Evolutionary conservation across 2,329 filamentous ascomycete genomes (phyloP).

Genomic region (Colletotrichum truncatum): DNA sequence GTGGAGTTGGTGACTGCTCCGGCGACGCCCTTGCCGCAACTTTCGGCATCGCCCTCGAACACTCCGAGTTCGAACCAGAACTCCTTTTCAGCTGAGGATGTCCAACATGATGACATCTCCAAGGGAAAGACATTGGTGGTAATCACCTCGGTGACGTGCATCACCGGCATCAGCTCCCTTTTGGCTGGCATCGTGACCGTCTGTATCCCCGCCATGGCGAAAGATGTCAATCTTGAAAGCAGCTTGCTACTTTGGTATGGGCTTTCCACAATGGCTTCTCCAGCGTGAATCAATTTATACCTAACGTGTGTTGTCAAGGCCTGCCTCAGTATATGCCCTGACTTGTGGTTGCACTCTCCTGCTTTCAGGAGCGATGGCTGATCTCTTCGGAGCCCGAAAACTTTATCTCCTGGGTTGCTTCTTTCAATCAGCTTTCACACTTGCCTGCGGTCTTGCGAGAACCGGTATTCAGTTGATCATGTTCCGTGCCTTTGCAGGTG

Average conservation of each 20-base stretch:
- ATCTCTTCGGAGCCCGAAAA: slow-evolving; percentile 24
- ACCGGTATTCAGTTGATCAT: slow-evolving; percentile 24
- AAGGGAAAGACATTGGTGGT: slow-evolving; percentile 15
- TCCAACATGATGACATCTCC: slow-evolving; percentile 5
- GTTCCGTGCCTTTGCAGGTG: slow-evolving; percentile 28
- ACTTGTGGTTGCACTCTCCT: slow-evolving; percentile 16
- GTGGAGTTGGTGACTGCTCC: not conserved
- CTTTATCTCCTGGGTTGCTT: slow-evolving; percentile 28
- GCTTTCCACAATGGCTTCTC: not conserved
- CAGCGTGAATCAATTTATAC: not conserved
- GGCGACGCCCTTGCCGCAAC: not conserved
- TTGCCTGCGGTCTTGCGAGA: slow-evolving; percentile 20
- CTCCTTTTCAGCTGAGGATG: not conserved
- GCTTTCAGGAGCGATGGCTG: slow-evolving; percentile 22
- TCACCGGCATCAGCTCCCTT: slow-evolving; percentile 20
- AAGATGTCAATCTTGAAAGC: slow-evolving; percentile 7
- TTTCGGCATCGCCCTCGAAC: not conserved
- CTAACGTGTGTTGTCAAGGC: slow-evolving; percentile 3
- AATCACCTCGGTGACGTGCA: slow-evolving; percentile 20
- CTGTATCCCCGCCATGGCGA: slow-evolving; percentile 18
- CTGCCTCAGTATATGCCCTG: slow-evolving; percentile 17
- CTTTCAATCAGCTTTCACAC: slow-evolving; percentile 21
- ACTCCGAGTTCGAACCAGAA: not conserved
- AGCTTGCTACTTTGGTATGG: slow-evolving; percentile 14
- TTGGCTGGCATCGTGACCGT: slow-evolving; percentile 17